Conservation (phyloP, 2,329 filamentous ascomycete species). For the Fusarium coicis region DNA sequence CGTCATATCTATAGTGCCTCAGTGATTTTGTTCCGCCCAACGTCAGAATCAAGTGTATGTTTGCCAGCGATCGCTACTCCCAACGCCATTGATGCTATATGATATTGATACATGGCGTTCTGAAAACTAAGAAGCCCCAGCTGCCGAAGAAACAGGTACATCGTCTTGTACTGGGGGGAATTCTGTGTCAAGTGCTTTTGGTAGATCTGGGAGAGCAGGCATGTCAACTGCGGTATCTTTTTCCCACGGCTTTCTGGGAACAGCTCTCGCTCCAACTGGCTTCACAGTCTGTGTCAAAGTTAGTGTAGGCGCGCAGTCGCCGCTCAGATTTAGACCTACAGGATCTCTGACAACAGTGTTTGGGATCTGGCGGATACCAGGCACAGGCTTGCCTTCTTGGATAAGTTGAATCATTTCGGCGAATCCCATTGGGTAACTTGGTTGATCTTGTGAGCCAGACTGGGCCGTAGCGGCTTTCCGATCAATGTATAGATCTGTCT, state of each 20-base stretch:
- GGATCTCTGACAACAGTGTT: conserved; percentile 79
- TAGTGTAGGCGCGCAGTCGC: not conserved
- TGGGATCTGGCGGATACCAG: conserved; percentile 88
- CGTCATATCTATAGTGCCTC: not conserved
- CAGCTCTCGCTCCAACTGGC: conserved; percentile 59
- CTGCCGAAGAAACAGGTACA: not conserved
- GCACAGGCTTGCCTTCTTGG: conserved; percentile 82
- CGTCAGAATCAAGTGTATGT: not conserved
- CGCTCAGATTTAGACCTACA: conserved; percentile 55
- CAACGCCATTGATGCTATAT: conserved; percentile 22
- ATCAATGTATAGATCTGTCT: conserved; percentile 58
- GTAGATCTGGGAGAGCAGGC: conserved; percentile 29
- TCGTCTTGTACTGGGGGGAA: conserved; percentile 48
- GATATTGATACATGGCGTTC: not conserved
- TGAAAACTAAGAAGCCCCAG: not conserved
- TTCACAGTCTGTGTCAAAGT: conserved; percentile 54
- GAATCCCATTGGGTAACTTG: conserved; percentile 84
- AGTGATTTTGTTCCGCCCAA: not conserved
- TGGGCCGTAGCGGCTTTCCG: conserved; percentile 44
- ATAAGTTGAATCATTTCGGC: conserved; percentile 88
- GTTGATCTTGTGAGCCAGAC: conserved; percentile 54
- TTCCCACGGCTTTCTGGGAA: conserved; percentile 81
- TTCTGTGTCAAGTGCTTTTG: conserved; percentile 48
- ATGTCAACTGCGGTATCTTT: conserved; percentile 54
- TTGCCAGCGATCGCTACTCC: not conserved